Base-by-base conservation (phyloP, 768 basidiomycete species). In the Calocybe cyanea region DNA sequence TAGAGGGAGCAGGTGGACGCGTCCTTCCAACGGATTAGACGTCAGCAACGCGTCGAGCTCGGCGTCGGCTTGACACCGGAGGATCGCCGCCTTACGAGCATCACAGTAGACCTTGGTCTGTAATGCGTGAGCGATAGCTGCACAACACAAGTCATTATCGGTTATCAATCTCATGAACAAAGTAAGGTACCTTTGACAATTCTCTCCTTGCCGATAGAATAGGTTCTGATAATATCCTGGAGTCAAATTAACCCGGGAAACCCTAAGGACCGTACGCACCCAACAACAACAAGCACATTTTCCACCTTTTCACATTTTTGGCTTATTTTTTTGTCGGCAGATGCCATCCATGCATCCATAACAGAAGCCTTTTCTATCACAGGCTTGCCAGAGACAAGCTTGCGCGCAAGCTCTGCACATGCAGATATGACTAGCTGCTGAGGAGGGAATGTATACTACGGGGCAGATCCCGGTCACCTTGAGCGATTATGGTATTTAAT, bases 161-260 rank as follows among this genome's bases (percentile, higher is more conserved):
- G 3, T 41, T 24, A 18, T 41, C 30, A 13, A n/a, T 46, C 32
- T 21, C 31, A 19, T 6, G 28, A 49, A 36, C 24, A 30, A 40
- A 20, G 9, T 19, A 21, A 41, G 55, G 24, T 46, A 90, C 92
- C 92, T 78, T 97, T 96, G 32, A 96, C 93, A 32, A 98, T 87
- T 18, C 96, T 83, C 63, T 99, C 96, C 63, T 99, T 99, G 32
- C 96, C 96, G 39, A 98, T 92, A 0, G 91, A 91, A 65, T 99
- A 99, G 0, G 96, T 97, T 8, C 92, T 92, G 49, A 20, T 32
- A 30, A 39, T 15, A 28, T 3, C 7, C 14, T 19, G 14, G 34
- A 37, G 14, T 41, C 40, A 45, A 33, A 18, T 20, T 30, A 20
- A 13, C 18, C 45, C 30, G 36, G 5, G 38, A 30, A 30, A 48